Conservation (phyloP, 768 basidiomycete genomes). For the Inosperma sp. region DNA sequence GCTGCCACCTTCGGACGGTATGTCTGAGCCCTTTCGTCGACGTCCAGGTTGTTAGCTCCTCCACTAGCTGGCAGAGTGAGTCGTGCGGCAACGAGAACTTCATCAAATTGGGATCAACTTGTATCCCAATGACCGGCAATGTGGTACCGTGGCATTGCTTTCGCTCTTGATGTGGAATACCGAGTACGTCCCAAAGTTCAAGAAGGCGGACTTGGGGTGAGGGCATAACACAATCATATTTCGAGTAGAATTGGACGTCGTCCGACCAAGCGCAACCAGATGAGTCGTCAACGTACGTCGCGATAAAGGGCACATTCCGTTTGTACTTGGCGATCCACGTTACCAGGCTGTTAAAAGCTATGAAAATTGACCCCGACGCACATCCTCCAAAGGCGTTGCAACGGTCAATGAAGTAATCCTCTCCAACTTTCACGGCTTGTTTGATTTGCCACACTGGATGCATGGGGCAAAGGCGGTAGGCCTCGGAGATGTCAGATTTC, state of each 20-base stretch:
- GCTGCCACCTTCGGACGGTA: conserved; percentile 11
- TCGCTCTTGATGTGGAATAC: conserved; percentile 32
- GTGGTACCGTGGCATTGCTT: conserved; percentile 34
- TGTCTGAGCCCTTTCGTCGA: background rate
- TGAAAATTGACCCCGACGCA: conserved; percentile 21
- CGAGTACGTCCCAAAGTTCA: conserved; percentile 34
- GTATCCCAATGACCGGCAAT: conserved; percentile 36
- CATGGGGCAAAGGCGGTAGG: conserved; percentile 34
- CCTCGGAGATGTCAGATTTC: conserved; percentile 37
- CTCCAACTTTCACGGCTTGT: conserved; percentile 29
- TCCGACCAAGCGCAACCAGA: conserved; percentile 18
- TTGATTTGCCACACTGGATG: conserved; percentile 40
- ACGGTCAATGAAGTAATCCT: conserved; percentile 18
- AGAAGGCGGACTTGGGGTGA: conserved; percentile 29
- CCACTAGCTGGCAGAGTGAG: background rate
- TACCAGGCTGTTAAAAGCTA: conserved; percentile 29
- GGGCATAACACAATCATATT: conserved; percentile 25
- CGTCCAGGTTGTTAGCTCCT: background rate
- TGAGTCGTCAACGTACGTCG: conserved; percentile 32
- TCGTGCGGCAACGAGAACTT: conserved; percentile 21
- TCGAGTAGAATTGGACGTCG: conserved; percentile 23
- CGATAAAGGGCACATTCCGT: conserved; percentile 15
- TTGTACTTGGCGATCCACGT: conserved; percentile 32
- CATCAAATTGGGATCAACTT: conserved; percentile 28
- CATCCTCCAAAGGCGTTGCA: conserved; percentile 24